phyloP scores from a whole-genome alignment of 352 stramenopile species.

The Pythium periplocum region DNA sequence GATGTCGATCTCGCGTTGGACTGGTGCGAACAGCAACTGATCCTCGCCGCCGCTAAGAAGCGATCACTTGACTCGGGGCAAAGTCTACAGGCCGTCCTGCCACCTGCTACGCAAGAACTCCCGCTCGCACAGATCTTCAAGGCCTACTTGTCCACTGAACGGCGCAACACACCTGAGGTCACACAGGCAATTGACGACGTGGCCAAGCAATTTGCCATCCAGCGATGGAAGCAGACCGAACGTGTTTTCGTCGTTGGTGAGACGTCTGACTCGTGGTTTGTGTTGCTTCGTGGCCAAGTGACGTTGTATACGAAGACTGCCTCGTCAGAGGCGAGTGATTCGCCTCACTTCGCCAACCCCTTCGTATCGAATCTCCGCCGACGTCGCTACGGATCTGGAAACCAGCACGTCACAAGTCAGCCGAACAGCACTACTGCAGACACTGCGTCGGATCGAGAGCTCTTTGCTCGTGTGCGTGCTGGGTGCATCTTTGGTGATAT shows the following conservation, averaged over 20 bases:
- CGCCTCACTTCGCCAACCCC: too few species aligned
- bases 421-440: neutral
- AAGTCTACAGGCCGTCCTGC: constrained; percentile 12
- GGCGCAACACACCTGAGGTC: constrained; percentile 9
- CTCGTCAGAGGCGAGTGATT: constrained; percentile 2
- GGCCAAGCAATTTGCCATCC: constrained; percentile 26
- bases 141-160: constrained; percentile 30
- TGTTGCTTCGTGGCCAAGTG: constrained; percentile 45
- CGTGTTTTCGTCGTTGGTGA: constrained; percentile 40
- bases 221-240: constrained; percentile 25
- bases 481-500: constrained; percentile 66
- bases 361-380: too few species aligned
- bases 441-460: constrained; percentile 20
- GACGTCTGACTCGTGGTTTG: constrained; percentile 34
- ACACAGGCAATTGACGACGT: constrained; percentile 26
- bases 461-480: constrained; percentile 43
- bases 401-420: too few species aligned
- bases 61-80: constrained; percentile 32
- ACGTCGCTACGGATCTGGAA: too few species aligned
- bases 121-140: constrained; percentile 34
- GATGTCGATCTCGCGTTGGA: constrained; percentile 53
- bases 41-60: constrained; percentile 30
- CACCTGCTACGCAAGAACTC: constrained; percentile 24
- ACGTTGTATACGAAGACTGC: constrained; percentile 28
- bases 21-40: constrained; percentile 64